Conservation (phyloP, 75 land plant species). For the Gnetum montanum region DNA sequence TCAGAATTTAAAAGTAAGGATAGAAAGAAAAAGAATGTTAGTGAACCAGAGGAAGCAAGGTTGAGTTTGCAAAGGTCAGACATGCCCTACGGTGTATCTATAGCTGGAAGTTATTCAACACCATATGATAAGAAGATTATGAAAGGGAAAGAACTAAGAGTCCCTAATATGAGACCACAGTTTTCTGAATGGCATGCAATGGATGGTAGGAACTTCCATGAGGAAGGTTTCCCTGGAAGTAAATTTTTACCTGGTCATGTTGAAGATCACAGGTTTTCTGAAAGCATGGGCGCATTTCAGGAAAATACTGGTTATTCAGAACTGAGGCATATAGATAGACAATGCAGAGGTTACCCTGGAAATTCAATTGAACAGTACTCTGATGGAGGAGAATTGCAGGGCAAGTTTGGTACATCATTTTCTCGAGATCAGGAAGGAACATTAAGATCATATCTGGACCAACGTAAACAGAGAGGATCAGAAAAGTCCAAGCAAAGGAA, state of each 20-base stretch:
- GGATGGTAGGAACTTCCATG: constrained; percentile 3
- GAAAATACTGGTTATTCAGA: constrained; percentile 1
- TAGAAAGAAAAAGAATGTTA: neutral
- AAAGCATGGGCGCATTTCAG: too few species aligned
- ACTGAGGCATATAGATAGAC: constrained; percentile 5
- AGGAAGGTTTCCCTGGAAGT: neutral
- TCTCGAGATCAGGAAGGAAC: constrained; percentile 1
- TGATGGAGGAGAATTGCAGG: constrained; percentile 6
- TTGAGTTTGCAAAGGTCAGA: neutral
- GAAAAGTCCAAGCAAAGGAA: constrained; percentile 3
- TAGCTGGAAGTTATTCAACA: neutral
- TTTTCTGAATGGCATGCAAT: neutral
- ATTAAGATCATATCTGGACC: neutral
- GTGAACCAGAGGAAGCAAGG: neutral
- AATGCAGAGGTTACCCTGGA: constrained; percentile 1
- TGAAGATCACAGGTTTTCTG: neutral
- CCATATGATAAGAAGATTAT: constrained; percentile 8
- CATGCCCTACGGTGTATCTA: neutral
- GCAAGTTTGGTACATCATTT: neutral
- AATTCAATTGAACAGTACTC: constrained; percentile 1
- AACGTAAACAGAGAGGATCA: neutral
- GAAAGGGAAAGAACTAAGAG: constrained; percentile 1
- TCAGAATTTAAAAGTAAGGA: neutral
- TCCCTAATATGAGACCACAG: neutral
- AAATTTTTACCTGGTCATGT: neutral